These are phyloP conservation scores for Neocatenulostroma microsporum DNA, from an alignment of 2,329 filamentous ascomycete species.

Conservation along the genomic window DNA sequence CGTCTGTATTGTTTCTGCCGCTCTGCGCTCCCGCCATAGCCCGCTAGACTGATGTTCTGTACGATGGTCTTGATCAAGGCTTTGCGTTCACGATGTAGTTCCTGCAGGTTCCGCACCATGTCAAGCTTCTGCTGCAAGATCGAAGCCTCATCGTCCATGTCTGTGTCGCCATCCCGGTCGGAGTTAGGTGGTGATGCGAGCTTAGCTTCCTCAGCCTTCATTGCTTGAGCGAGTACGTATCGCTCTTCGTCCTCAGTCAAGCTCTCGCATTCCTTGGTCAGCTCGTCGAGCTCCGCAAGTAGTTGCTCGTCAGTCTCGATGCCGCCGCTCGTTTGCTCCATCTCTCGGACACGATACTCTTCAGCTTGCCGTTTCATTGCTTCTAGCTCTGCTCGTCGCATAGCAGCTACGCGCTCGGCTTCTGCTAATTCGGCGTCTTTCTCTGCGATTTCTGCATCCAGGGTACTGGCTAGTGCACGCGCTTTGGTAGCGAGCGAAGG, in stretches of 20 bases:
- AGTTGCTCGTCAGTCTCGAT: slow-evolving; percentile 32
- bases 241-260: slow-evolving; percentile 40
- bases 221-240: slow-evolving; percentile 29
- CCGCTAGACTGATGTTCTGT: slow-evolving; percentile 58
- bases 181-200: background rate
- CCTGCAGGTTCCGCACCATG: slow-evolving; percentile 51
- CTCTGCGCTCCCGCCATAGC: slow-evolving; percentile 51
- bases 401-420: slow-evolving; percentile 42
- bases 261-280: slow-evolving; percentile 35
- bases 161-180: slow-evolving; percentile 1
- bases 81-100: slow-evolving; percentile 53
- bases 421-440: slow-evolving; percentile 51
- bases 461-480: slow-evolving; percentile 41
- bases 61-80: slow-evolving; percentile 61
- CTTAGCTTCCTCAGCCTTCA: slow-evolving; percentile 14
- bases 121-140: slow-evolving; percentile 48
- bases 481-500: slow-evolving; percentile 44
- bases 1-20: slow-evolving; percentile 66
- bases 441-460: slow-evolving; percentile 67
- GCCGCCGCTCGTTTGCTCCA: slow-evolving; percentile 38
- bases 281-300: slow-evolving; percentile 26
- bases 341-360: slow-evolving; percentile 47
- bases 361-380: slow-evolving; percentile 47
- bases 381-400: slow-evolving; percentile 60
- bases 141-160: slow-evolving; percentile 33